These are phyloP conservation scores for Rhazya stricta DNA, from an alignment of 257 asterid genomes.

Conservation along the genomic window DNA sequence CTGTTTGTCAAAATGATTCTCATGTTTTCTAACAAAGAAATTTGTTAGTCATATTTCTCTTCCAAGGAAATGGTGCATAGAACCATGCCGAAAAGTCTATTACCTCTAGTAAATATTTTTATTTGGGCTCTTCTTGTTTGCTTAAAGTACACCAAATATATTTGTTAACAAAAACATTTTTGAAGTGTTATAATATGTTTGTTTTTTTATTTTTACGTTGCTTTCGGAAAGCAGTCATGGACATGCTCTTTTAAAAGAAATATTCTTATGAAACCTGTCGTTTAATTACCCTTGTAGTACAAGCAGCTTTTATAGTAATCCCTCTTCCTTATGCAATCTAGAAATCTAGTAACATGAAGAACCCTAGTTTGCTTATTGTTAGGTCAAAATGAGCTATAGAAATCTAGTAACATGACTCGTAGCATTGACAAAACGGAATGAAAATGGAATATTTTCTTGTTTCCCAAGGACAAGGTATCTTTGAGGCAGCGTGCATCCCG, in stretches of 20 bases:
- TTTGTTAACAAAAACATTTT: neutral
- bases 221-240: neutral
- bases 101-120: neutral
- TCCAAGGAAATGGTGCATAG: neutral
- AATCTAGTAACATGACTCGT: too few species aligned
- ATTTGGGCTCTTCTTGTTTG: neutral
- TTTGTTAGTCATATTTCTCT: neutral
- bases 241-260: neutral
- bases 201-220: neutral
- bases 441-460: neutral
- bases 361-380: neutral
- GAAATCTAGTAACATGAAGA: neutral
- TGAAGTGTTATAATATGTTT: too few species aligned
- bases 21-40: neutral
- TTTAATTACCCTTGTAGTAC: neutral
- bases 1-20: neutral
- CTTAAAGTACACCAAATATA: neutral
- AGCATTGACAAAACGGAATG: neutral
- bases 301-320: neutral
- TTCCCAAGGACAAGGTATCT: neutral
- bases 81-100: neutral
- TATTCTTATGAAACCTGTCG: neutral
- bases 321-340: neutral
- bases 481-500: neutral
- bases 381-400: neutral